phyloP scores from a whole-genome alignment of 441 rosid genomes.

The Hura crepitans region DNA sequence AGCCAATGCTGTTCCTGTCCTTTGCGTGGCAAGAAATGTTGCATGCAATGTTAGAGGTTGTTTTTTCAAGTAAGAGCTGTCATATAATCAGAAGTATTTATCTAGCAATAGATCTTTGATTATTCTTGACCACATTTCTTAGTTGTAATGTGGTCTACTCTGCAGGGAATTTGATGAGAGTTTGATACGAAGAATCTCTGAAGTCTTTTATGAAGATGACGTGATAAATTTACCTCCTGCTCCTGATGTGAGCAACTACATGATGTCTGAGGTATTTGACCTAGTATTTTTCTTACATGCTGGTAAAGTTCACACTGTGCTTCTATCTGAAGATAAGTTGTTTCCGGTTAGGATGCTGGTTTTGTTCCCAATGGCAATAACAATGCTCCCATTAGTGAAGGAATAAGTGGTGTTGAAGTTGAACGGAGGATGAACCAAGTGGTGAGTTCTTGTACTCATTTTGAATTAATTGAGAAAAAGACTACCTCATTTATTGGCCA shows the following conservation, averaged over 20 bases:
- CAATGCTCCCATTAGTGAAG: conserved; percentile 57
- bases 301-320: conserved; percentile 10
- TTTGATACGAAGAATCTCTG: conserved; percentile 64
- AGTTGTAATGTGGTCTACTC: conserved; percentile 21
- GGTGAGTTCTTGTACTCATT: conserved; percentile 37
- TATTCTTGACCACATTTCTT: conserved; percentile 7
- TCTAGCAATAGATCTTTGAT: background rate
- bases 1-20: conserved; percentile 76
- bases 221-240: conserved; percentile 63
- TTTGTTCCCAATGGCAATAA: conserved; percentile 65
- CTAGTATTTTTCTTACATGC: conserved; percentile 13
- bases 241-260: conserved; percentile 94
- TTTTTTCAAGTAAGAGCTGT: conserved; percentile 77
- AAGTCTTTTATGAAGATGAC: conserved; percentile 83
- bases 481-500: conserved; percentile 8
- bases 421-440: conserved; percentile 60
- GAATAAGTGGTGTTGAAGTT: conserved; percentile 74
- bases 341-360: conserved; percentile 59
- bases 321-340: conserved; percentile 15
- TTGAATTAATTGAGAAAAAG: conserved; percentile 17
- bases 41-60: conserved; percentile 97
- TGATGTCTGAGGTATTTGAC: conserved; percentile 73
- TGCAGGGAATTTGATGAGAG: conserved; percentile 93
- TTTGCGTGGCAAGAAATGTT: conserved; percentile 97
- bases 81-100: conserved; percentile 9